phyloP scores from a whole-genome alignment of 202 grass and related monocot species.

The Carex arenaria region DNA sequence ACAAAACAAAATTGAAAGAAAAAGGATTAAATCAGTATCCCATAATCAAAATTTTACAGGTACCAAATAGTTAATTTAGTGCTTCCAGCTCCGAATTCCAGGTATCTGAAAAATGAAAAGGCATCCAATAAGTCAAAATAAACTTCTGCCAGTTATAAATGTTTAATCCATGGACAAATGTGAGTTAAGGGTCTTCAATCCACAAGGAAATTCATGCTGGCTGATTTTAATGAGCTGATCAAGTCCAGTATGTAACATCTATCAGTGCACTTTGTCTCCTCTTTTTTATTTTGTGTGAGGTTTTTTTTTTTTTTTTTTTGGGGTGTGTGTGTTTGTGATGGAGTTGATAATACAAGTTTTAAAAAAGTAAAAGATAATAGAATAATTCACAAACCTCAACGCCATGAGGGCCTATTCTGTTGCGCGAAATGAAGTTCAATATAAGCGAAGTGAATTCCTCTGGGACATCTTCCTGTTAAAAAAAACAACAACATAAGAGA shows the following conservation, averaged over 20 bases:
- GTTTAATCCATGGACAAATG: neutral
- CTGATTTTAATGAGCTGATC: neutral
- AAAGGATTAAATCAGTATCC: neutral
- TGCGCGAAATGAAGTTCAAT: conserved; percentile 88
- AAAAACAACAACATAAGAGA: neutral
- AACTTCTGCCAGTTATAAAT: neutral
- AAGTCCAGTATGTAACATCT: neutral
- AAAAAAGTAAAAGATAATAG: neutral
- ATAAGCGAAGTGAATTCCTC: conserved; percentile 85
- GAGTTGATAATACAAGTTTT: neutral
- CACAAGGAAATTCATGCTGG: neutral
- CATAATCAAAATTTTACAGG: neutral
- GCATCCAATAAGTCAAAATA: neutral
- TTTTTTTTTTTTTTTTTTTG: too few relatives aligned
- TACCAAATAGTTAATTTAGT: neutral
- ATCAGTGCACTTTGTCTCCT: neutral
- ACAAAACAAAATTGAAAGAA: neutral
- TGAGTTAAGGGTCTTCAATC: neutral
- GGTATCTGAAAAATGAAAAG: conserved; percentile 15
- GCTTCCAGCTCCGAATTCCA: conserved; percentile 24
- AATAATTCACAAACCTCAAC: conserved; percentile 53
- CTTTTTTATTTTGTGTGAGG: neutral
- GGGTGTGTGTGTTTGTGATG: too few relatives aligned
- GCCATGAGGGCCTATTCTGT: conserved; percentile 78
- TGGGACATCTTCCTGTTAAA: conserved; percentile 89